Evolutionary conservation across 495 filamentous ascomycete species (phyloP), one percentile per base, ranked within the genome.

Genomic region (Hypoxylon trugodes): DNA sequence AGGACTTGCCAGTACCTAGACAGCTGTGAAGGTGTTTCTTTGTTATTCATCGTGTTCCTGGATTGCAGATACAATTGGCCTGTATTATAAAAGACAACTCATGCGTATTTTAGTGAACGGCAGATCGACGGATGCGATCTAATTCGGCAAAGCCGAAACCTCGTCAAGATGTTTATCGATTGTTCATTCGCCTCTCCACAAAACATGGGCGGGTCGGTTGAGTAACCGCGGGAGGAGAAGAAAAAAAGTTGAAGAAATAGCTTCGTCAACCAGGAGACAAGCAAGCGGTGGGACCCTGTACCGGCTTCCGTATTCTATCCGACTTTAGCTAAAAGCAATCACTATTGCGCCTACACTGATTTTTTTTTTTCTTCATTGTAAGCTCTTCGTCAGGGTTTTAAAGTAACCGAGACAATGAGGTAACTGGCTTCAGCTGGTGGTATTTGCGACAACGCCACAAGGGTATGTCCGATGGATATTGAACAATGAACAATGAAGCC

Each of bases 131-230:
- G 38, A 15, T 21, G 35, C 35, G 33, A 58, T 50, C 54, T 58
- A 38, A 58, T 41, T 40, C 53, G 53, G 30, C 32, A 36, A 47
- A 47, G 41, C 53, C 53, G 53, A 55, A 22, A 36, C 36, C 38
- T 35, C 12, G 45, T 35, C 19, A 43, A 36, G 46, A 16, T 28
- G 19, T 55, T 40, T 18, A 16, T 45, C 15, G 35, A 15, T 24
- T 41, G 35, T 26, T 35, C 8, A 9, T 45, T 36, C 32, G 46
- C 46, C 30, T 49, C 30, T 30, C 46, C 49, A 15, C 24, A 22
- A 41, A 41, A 19, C 30, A 15, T 53, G 30, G 28, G 21, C 32
- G 8, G 9, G 1, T 10, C 5, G 30, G 9, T 35, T 36, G 22
- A 38, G 21, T 22, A 25, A 16, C 7, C 16, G 21, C 16, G n/a